These are phyloP conservation scores for Coemansia sp. DNA, from an alignment of 192 early-diverging fungal species.

Conservation along the genomic window DNA sequence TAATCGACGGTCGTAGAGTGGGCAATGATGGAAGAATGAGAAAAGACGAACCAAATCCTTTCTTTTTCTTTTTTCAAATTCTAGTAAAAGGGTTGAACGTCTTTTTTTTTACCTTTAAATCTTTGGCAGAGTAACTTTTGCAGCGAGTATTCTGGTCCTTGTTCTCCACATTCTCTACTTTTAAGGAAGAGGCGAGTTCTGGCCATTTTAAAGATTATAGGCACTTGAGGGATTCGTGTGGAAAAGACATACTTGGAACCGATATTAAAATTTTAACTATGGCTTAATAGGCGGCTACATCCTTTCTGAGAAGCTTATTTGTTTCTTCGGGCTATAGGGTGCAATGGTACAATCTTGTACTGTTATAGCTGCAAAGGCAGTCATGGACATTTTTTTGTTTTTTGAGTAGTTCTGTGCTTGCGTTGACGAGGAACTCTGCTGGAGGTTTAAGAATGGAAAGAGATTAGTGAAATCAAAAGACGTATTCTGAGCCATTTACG, in stretches of 20 bases:
- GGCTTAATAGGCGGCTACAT: constrained; percentile 20
- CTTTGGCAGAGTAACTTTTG: background rate
- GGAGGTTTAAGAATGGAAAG: background rate
- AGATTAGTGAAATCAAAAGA: background rate
- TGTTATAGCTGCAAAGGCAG: constrained; percentile 9
- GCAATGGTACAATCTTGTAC: background rate
- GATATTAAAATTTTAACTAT: background rate
- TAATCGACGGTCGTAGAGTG: background rate
- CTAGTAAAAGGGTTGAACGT: constrained; percentile 17
- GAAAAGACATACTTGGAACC: background rate
- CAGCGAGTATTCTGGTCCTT: background rate
- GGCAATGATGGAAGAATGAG: background rate
- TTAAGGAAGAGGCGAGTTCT: background rate
- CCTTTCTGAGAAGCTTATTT: background rate
- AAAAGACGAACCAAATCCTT: background rate
- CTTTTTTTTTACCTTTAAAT: background rate
- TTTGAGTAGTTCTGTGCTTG: background rate
- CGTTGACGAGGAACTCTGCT: background rate
- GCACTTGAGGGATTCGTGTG: background rate
- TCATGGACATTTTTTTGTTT: background rate
- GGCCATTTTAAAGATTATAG: background rate
- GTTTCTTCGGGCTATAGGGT: background rate
- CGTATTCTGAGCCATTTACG: background rate
- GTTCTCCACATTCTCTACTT: background rate
- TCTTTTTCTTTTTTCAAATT: background rate